phyloP scores from a whole-genome alignment of 2,329 filamentous ascomycete genomes.

The Coniella lustricola region DNA sequence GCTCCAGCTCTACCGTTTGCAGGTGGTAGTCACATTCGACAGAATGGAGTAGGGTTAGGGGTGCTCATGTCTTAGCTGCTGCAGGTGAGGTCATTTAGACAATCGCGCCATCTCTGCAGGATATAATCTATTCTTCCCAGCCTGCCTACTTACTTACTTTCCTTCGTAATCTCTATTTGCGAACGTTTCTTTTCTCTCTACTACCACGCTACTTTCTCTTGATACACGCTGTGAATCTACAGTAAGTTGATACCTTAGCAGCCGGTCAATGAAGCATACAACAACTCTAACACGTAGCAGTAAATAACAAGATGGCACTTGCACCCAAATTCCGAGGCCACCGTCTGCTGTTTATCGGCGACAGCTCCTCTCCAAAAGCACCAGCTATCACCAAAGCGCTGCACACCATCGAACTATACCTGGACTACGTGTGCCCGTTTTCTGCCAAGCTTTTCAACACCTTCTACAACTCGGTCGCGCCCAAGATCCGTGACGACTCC shows the following conservation, averaged over 20 bases:
- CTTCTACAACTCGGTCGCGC: conserved; percentile 58
- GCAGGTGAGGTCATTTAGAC: neutral
- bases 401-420: conserved; percentile 60
- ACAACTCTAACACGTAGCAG: neutral
- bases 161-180: too few relatives aligned
- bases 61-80: too few relatives aligned
- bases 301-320: conserved; percentile 53
- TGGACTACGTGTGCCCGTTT: conserved; percentile 86
- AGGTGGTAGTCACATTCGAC: too few relatives aligned
- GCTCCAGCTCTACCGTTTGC: too few relatives aligned
- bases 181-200: too few relatives aligned
- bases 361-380: conserved; percentile 25
- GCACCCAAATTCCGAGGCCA: conserved; percentile 71
- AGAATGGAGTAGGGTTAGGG: too few relatives aligned
- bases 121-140: neutral
- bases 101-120: neutral
- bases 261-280: neutral
- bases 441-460: conserved; percentile 68
- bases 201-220: too few relatives aligned
- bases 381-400: conserved; percentile 34
- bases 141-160: too few relatives aligned
- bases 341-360: conserved; percentile 47
- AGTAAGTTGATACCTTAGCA: neutral
- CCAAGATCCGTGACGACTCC: conserved; percentile 56
- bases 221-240: too few relatives aligned